Percentiles rank a stretch among this genome's conserved stretches.
phyloP scores from a whole-genome alignment of 2,329 filamentous ascomycete species.

The Tolypocladium sp. region DNA sequence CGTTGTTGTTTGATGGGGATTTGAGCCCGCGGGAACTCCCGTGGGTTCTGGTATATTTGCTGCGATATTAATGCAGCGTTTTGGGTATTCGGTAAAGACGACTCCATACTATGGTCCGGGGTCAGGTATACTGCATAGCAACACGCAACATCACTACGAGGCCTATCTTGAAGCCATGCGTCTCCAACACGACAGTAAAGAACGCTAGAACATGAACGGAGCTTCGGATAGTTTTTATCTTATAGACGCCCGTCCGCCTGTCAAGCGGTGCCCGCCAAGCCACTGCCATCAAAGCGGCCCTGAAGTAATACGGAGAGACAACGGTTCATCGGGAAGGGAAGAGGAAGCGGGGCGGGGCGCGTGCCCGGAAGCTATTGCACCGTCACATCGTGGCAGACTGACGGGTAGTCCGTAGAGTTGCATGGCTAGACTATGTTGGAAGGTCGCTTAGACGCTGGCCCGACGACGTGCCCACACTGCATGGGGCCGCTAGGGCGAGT shows the following conservation, averaged over 20 bases:
- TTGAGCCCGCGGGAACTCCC: not conserved
- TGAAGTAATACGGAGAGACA: not conserved
- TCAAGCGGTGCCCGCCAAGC: no score
- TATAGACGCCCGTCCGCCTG: not conserved
- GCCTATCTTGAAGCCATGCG: not conserved
- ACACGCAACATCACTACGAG: no score
- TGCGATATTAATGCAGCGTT: no score
- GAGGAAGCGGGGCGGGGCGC: not conserved
- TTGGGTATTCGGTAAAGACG: no score
- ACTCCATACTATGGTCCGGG: no score
- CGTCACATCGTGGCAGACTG: no score
- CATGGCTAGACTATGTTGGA: not conserved
- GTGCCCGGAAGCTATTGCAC: not conserved
- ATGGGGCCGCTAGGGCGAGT: not conserved
- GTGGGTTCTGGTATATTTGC: not conserved
- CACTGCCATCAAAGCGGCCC: no score
- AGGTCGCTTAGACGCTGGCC: not conserved
- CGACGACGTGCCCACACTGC: not conserved
- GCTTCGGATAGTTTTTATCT: not conserved
- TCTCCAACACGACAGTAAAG: not conserved
- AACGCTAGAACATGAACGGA: not conserved
- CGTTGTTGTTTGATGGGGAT: not conserved
- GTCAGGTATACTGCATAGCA: no score
- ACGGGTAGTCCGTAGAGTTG: not conserved
- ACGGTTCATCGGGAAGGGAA: not conserved